phyloP scores from a whole-genome alignment of 805 yeast species.

The Saccharomycopsis fodiens region DNA sequence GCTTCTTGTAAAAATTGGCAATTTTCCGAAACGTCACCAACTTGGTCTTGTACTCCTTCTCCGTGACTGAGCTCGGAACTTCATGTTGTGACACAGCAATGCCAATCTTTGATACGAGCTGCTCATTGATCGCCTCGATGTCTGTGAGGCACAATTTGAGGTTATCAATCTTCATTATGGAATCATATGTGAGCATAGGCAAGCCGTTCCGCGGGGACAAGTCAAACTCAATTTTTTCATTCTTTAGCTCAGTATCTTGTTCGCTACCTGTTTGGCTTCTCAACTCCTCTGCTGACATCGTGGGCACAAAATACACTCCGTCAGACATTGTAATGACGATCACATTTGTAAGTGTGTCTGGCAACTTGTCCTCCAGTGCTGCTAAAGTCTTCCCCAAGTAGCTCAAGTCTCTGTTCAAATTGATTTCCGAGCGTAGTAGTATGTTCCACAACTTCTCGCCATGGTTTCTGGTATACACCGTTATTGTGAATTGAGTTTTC shows the following conservation, averaged over 20 bases:
- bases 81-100: background rate
- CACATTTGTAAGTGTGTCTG: slow-evolving; percentile 16
- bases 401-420: background rate
- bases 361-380: background rate
- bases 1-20: background rate
- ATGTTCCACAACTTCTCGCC: background rate
- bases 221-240: background rate
- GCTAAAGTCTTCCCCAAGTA: background rate
- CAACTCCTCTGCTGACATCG: slow-evolving; percentile 5
- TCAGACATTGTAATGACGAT: slow-evolving; percentile 27
- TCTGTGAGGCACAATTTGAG: slow-evolving; percentile 30
- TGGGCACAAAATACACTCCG: slow-evolving; percentile 23
- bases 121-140: slow-evolving; percentile 20
- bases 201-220: slow-evolving; percentile 15
- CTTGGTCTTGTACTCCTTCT: background rate
- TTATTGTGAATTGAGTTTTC: slow-evolving; percentile 7
- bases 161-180: slow-evolving; percentile 33
- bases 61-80: background rate
- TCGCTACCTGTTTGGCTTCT: background rate
- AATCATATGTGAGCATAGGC: slow-evolving; percentile 30
- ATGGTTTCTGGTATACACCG: slow-evolving; percentile 7
- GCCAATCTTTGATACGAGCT: slow-evolving; percentile 3
- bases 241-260: background rate
- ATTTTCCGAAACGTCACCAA: background rate
- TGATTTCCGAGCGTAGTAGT: slow-evolving; percentile 1